Conservation (phyloP, 805 yeast genomes). For the Starmera pachycereana region DNA sequence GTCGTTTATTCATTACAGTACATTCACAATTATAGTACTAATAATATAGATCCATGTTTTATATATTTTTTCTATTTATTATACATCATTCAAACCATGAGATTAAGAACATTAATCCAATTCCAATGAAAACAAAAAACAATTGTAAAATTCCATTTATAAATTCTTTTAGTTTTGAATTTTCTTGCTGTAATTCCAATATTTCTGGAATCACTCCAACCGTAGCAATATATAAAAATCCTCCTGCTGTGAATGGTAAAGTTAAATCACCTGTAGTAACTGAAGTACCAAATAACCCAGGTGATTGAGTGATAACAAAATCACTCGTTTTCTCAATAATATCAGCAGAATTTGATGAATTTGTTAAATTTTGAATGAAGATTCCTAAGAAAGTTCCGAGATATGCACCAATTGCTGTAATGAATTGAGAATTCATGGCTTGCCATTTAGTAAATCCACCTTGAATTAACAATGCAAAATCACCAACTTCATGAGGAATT, state of each 20-base stretch:
- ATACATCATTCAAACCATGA: conserved; percentile 18
- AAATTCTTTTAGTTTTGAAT: conserved; percentile 28
- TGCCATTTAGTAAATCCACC: conserved; percentile 59
- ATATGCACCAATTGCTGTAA: conserved; percentile 56
- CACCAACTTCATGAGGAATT: conserved; percentile 76
- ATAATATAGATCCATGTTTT: too few species aligned
- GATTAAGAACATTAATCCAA: conserved; percentile 41
- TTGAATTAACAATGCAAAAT: conserved; percentile 60
- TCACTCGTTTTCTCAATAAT: background rate
- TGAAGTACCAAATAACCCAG: conserved; percentile 39
- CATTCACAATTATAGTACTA: too few species aligned
- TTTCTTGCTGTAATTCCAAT: conserved; percentile 30
- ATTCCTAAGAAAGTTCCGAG: conserved; percentile 61
- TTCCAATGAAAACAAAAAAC: conserved; percentile 40
- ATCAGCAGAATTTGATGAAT: conserved; percentile 1
- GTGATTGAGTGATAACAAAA: conserved; percentile 7
- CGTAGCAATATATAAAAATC: conserved; percentile 61
- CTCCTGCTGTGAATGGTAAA: conserved; percentile 70
- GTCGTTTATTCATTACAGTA: too few species aligned
- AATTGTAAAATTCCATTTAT: conserved; percentile 35
- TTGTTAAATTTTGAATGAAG: conserved; percentile 33
- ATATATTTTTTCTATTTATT: background rate
- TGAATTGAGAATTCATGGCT: conserved; percentile 56
- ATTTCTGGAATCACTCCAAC: conserved; percentile 72
- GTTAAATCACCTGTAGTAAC: conserved; percentile 42